Conservation (phyloP, 1,284 basidiomycete genomes). For the Boletus sp. region DNA sequence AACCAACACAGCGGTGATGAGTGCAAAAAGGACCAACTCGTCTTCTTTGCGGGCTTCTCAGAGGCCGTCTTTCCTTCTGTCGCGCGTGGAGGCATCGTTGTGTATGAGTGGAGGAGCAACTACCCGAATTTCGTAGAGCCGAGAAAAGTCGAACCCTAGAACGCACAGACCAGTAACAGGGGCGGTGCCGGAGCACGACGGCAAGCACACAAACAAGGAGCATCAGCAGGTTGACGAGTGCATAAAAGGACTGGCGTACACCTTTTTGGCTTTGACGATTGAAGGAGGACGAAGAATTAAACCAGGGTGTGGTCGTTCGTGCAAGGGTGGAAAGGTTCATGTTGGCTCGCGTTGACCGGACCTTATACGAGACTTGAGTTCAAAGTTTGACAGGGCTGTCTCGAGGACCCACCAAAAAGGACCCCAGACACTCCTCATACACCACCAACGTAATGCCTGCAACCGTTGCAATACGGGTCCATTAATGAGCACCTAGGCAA, state of each 20-base stretch:
- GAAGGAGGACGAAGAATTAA: constrained; percentile 13
- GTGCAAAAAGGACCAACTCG: constrained; percentile 32
- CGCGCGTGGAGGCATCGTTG: constrained; percentile 37
- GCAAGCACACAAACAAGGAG: constrained; percentile 3
- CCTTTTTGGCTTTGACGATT: constrained; percentile 19
- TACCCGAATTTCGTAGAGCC: constrained; percentile 14
- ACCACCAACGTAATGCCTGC: constrained; percentile 26
- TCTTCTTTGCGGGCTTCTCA: constrained; percentile 42
- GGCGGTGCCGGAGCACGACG: constrained; percentile 25
- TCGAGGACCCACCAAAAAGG: constrained; percentile 28
- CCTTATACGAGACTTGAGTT: constrained; percentile 40
- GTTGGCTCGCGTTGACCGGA: constrained; percentile 37
- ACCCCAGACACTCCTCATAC: constrained; percentile 38
- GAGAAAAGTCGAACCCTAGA: constrained; percentile 19
- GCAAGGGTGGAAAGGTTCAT: constrained; percentile 41
- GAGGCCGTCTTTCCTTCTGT: constrained; percentile 32
- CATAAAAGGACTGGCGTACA: neutral
- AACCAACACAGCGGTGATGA: constrained; percentile 1
- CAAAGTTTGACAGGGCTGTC: constrained; percentile 31
- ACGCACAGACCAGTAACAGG: constrained; percentile 41
- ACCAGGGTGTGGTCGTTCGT: constrained; percentile 31
- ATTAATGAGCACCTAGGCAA: constrained; percentile 4
- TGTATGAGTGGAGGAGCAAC: constrained; percentile 12
- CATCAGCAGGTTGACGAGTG: constrained; percentile 5
- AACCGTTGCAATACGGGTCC: constrained; percentile 8